Evolutionary conservation across 1,284 basidiomycete species (phyloP).

Genomic region (Leccinum subrobustum): DNA sequence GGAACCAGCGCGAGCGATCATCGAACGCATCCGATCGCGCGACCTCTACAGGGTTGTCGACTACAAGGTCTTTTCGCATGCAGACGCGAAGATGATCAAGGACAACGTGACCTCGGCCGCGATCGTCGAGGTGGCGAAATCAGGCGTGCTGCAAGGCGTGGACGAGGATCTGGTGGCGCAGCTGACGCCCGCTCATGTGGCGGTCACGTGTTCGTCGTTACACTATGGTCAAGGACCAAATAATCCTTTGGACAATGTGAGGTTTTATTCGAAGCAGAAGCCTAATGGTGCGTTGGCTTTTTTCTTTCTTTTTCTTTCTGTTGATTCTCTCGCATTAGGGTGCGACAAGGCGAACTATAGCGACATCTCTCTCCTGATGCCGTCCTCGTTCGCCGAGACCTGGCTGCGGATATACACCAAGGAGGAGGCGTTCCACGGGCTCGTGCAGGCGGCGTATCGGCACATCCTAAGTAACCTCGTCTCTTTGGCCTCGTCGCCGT

Average conservation of each 20-base stretch:
- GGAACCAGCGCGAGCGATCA: slow-evolving; percentile 52
- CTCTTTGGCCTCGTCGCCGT: slow-evolving; percentile 7
- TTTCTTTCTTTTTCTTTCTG: not conserved
- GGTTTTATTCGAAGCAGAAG: slow-evolving; percentile 72
- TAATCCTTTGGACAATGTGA: slow-evolving; percentile 66
- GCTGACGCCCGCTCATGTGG: slow-evolving; percentile 51
- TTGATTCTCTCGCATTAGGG: slow-evolving; percentile 33
- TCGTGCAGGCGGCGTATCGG: slow-evolving; percentile 69
- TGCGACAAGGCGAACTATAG: slow-evolving; percentile 46
- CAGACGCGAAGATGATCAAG: slow-evolving; percentile 39
- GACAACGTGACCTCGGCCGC: slow-evolving; percentile 48
- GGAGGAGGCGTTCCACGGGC: slow-evolving; percentile 48
- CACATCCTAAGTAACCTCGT: slow-evolving; percentile 42
- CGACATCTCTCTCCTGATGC: slow-evolving; percentile 63
- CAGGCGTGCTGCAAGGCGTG: slow-evolving; percentile 22
- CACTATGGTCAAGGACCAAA: slow-evolving; percentile 73
- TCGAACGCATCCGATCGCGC: slow-evolving; percentile 57
- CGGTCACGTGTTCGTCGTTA: slow-evolving; percentile 60
- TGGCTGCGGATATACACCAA: slow-evolving; percentile 66
- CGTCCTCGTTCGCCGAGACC: slow-evolving; percentile 60
- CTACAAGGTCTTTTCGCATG: slow-evolving; percentile 59
- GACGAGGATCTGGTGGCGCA: slow-evolving; percentile 34
- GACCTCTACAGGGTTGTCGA: slow-evolving; percentile 72
- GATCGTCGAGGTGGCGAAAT: slow-evolving; percentile 44
- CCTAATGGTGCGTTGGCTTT: slow-evolving; percentile 45